Evolutionary conservation across 345 rosid species (phyloP).

Genomic region (Sonneratia caseolaris): DNA sequence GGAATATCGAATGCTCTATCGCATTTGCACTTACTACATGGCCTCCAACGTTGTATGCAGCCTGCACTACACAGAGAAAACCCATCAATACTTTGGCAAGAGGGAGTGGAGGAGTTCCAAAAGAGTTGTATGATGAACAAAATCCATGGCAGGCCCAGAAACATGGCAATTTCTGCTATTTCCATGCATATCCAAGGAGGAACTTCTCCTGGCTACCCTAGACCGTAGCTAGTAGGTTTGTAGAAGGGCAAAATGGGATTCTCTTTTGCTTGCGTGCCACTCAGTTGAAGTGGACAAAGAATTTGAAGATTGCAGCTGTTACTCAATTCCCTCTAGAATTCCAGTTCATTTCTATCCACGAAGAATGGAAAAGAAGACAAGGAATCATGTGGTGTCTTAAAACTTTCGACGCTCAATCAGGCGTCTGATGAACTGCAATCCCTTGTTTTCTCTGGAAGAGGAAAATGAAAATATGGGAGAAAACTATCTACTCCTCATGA

Average conservation of each 20-base stretch:
- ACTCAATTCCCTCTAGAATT: no score
- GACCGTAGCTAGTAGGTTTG: not conserved
- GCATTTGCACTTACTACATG: constrained; percentile 70
- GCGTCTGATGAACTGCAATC: no score
- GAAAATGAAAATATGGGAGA: no score
- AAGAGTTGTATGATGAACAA: not conserved
- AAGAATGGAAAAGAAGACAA: not conserved
- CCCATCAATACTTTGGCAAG: constrained; percentile 17
- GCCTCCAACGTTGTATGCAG: constrained; percentile 82
- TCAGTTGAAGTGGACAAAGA: no score
- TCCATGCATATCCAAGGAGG: not conserved
- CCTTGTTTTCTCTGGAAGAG: no score
- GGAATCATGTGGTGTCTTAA: no score
- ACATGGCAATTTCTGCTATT: not conserved
- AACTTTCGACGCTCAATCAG: no score
- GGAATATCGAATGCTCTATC: constrained; percentile 70
- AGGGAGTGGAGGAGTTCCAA: not conserved
- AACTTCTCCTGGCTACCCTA: not conserved
- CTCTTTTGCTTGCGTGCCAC: no score
- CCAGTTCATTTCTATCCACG: no score
- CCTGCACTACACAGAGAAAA: constrained; percentile 56
- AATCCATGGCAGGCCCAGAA: not conserved
- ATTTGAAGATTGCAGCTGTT: no score
- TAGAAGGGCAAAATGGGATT: not conserved
- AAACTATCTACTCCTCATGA: no score